Conservation (phyloP, 2,329 filamentous ascomycete species). For the Dactylellina cionopaga region DNA sequence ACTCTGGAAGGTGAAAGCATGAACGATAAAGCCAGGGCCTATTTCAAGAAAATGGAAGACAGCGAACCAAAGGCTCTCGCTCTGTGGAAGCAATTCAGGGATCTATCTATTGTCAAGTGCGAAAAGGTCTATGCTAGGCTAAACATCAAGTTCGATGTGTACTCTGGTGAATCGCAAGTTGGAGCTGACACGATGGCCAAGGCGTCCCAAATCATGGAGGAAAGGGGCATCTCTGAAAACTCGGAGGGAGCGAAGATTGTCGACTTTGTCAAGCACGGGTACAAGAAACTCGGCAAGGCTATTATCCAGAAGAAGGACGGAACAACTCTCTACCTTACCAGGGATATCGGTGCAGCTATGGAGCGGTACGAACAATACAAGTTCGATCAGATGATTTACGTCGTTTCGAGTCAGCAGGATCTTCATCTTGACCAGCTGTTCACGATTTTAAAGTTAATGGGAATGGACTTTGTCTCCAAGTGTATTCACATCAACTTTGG, state of each 20-base stretch:
- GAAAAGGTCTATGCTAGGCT: slow-evolving; percentile 75
- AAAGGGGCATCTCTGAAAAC: slow-evolving; percentile 73
- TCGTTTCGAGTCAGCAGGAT: slow-evolving; percentile 77
- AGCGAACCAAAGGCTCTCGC: slow-evolving; percentile 70
- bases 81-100: slow-evolving; percentile 73
- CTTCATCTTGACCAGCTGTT: slow-evolving; percentile 78
- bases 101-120: slow-evolving; percentile 74
- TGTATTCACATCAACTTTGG: slow-evolving; percentile 81
- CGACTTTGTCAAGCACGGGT: slow-evolving; percentile 75
- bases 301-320: slow-evolving; percentile 78
- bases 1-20: slow-evolving; percentile 56
- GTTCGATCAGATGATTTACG: slow-evolving; percentile 84
- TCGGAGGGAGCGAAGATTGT: slow-evolving; percentile 78
- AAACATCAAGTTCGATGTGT: slow-evolving; percentile 76
- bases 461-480: slow-evolving; percentile 74
- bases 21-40: slow-evolving; percentile 78
- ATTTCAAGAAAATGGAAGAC: slow-evolving; percentile 77
- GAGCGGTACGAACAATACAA: slow-evolving; percentile 70
- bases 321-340: slow-evolving; percentile 79
- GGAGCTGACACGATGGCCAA: slow-evolving; percentile 73
- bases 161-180: slow-evolving; percentile 79
- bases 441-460: slow-evolving; percentile 79
- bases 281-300: slow-evolving; percentile 75
- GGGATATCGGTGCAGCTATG: slow-evolving; percentile 79
- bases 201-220: slow-evolving; percentile 70